phyloP scores from a whole-genome alignment of 164 flowering plant species.

The Nelumbo lutea region DNA sequence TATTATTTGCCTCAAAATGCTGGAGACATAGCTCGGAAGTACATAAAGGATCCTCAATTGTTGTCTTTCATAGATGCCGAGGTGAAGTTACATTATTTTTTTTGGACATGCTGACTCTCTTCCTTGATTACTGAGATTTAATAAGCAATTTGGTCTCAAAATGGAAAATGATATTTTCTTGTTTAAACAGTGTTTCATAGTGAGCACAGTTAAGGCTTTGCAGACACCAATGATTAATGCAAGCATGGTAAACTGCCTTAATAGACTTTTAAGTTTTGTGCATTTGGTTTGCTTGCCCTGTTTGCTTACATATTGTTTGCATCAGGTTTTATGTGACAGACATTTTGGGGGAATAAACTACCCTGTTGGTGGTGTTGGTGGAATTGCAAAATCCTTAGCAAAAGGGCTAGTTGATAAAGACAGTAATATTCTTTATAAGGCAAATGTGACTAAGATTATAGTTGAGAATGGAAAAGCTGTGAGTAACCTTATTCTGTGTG shows the following conservation, averaged over 20 bases:
- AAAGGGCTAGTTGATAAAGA: constrained; percentile 76
- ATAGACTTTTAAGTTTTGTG: background rate
- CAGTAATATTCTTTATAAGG: constrained; percentile 79
- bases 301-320: constrained; percentile 12
- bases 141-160: constrained; percentile 3
- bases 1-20: constrained; percentile 96
- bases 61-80: constrained; percentile 94
- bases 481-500: constrained; percentile 27
- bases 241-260: constrained; percentile 61
- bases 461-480: constrained; percentile 83
- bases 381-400: constrained; percentile 84
- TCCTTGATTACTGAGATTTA: background rate
- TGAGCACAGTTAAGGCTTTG: constrained; percentile 91
- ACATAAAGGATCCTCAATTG: constrained; percentile 74
- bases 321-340: constrained; percentile 90
- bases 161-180: constrained; percentile 3
- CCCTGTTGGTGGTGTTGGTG: constrained; percentile 99
- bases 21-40: constrained; percentile 86
- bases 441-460: constrained; percentile 75
- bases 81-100: constrained; percentile 34
- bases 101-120: background rate
- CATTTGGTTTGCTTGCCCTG: constrained; percentile 1
- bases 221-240: constrained; percentile 99
- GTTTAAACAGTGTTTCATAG: constrained; percentile 84
- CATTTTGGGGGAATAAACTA: constrained; percentile 98